Conservation (phyloP, 352 stramenopile genomes). For the Peronospora belbahrii region DNA sequence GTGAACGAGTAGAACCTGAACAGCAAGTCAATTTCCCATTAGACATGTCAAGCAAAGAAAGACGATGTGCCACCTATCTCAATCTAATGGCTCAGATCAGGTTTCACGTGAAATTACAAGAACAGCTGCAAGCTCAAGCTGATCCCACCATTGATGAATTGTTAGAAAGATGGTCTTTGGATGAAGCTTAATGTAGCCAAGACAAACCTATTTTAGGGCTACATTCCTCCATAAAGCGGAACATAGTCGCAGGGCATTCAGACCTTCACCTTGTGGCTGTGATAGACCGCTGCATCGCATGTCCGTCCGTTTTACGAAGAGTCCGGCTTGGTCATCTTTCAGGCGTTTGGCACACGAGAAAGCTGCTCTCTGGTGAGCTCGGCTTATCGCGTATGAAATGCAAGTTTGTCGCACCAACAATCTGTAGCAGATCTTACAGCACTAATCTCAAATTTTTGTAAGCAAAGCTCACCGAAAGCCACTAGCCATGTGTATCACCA, state of each 20-base stretch:
- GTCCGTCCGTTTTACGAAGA: conserved; percentile 6
- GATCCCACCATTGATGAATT: conserved; percentile 10
- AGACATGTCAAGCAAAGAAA: neutral
- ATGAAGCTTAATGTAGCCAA: neutral
- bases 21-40: neutral
- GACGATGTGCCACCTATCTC: neutral
- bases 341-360: conserved; percentile 8
- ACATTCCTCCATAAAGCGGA: neutral
- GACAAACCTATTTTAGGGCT: neutral
- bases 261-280: too few species aligned
- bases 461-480: conserved; percentile 7
- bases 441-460: conserved; percentile 6
- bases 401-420: too few species aligned
- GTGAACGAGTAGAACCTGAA: neutral
- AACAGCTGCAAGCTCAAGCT: conserved; percentile 20
- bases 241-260: conserved; percentile 9
- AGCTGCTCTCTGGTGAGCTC: neutral
- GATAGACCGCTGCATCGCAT: conserved; percentile 8
- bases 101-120: conserved; percentile 5
- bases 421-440: conserved; percentile 7
- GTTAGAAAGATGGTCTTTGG: neutral
- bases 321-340: conserved; percentile 21
- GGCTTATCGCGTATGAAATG: too few species aligned
- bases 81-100: conserved; percentile 10
- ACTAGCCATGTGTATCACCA: neutral